Conservation (phyloP, 2,329 filamentous ascomycete species). For the Talaromyces sp. region DNA sequence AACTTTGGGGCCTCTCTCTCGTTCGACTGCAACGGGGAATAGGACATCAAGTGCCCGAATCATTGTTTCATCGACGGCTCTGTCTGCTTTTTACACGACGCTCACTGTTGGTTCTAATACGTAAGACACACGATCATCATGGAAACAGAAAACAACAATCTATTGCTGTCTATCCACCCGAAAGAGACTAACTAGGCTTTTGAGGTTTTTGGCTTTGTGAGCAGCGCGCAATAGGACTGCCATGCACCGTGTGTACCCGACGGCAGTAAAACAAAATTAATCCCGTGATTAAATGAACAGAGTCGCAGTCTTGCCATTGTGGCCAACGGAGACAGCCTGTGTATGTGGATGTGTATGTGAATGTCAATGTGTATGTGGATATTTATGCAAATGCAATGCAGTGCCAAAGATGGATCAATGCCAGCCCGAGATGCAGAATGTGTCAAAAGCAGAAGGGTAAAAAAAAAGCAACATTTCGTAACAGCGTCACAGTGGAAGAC, state of each 20-base stretch:
- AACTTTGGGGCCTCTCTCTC: background rate
- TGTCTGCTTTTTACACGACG: background rate
- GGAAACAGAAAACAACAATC: background rate
- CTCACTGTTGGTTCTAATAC: background rate
- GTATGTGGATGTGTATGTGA: background rate
- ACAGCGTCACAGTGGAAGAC: background rate
- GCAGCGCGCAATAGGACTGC: background rate
- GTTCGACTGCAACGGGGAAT: background rate
- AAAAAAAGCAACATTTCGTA: slow-evolving; percentile 6
- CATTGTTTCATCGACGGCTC: background rate
- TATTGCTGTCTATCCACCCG: background rate
- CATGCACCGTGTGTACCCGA: background rate
- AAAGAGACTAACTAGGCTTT: background rate
- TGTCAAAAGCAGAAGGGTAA: background rate
- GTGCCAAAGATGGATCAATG: background rate
- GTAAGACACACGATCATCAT: background rate
- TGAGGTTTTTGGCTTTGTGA: background rate
- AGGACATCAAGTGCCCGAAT: background rate
- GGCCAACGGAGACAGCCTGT: background rate
- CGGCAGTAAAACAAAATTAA: background rate
- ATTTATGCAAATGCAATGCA: background rate
- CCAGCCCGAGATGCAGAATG: background rate
- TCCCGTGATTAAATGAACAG: background rate
- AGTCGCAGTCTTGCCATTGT: background rate
- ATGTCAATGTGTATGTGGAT: background rate